Conservation (phyloP, 1,284 basidiomycete species). For the Inonotus obliquus region DNA sequence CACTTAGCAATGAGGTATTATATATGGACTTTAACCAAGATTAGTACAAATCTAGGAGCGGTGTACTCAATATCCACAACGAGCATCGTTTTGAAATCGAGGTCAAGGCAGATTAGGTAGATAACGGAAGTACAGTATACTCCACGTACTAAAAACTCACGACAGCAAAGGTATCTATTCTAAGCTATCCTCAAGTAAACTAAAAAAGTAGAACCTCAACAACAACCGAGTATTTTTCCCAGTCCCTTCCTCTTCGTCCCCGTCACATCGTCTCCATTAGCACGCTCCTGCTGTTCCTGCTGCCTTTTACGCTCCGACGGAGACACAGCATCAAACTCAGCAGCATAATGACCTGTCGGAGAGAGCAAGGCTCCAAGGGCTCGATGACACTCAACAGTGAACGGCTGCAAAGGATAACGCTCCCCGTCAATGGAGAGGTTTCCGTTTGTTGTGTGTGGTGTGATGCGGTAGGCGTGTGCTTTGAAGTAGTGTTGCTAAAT, state of each 20-base stretch:
- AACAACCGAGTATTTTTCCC: not conserved
- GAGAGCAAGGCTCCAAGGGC: slow-evolving; percentile 69
- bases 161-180: no score
- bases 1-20: no score
- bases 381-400: slow-evolving; percentile 79
- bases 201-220: not conserved
- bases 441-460: slow-evolving; percentile 53
- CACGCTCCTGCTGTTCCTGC: not conserved
- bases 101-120: no score
- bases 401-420: slow-evolving; percentile 71
- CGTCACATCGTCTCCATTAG: not conserved
- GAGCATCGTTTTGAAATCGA: no score
- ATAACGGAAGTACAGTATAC: no score
- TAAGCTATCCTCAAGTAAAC: not conserved
- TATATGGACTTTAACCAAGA: no score
- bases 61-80: no score
- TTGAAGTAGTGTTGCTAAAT: slow-evolving; percentile 74
- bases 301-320: not conserved
- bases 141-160: no score
- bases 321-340: slow-evolving; percentile 37
- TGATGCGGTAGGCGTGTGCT: slow-evolving; percentile 70
- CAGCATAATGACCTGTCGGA: slow-evolving; percentile 61
- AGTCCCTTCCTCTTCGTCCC: slow-evolving; percentile 1
- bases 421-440: slow-evolving; percentile 81
- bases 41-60: no score